phyloP scores from a whole-genome alignment of 257 asterid species.

The Plantago elongata region DNA sequence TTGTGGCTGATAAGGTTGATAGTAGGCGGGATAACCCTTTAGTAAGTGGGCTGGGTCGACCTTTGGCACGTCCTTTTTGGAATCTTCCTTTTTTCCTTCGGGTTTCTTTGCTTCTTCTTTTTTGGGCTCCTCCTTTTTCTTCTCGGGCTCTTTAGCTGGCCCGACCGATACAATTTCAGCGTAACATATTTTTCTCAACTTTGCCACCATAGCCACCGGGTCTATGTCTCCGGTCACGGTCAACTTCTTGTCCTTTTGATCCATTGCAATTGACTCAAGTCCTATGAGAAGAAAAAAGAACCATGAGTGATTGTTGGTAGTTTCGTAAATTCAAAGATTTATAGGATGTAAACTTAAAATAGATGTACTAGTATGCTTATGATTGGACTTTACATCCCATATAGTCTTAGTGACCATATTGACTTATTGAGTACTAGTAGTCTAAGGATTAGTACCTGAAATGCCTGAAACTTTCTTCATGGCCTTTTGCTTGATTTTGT shows the following conservation, averaged over 20 bases:
- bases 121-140: conserved; percentile 54
- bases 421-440: too few species aligned
- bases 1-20: conserved; percentile 12
- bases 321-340: too few species aligned
- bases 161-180: conserved; percentile 62
- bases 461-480: conserved; percentile 54
- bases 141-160: conserved; percentile 74
- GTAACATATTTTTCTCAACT: conserved; percentile 54
- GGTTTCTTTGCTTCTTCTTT: conserved; percentile 40
- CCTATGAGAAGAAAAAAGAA: conserved; percentile 28
- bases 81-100: conserved; percentile 39
- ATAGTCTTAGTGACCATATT: too few species aligned
- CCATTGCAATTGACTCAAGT: conserved; percentile 53
- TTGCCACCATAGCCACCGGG: conserved; percentile 49
- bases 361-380: not conserved
- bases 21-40: conserved; percentile 33
- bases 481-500: conserved; percentile 51
- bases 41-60: conserved; percentile 25
- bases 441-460: conserved; percentile 32
- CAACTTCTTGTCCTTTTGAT: conserved; percentile 49
- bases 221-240: conserved; percentile 60
- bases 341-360: not conserved
- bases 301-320: too few species aligned
- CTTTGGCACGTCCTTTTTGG: conserved; percentile 14
- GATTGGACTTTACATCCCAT: not conserved